Evolutionary conservation across 441 rosid genomes (phyloP), one percentile per base, ranked within the genome.

Genomic region (Breynia disticha): DNA sequence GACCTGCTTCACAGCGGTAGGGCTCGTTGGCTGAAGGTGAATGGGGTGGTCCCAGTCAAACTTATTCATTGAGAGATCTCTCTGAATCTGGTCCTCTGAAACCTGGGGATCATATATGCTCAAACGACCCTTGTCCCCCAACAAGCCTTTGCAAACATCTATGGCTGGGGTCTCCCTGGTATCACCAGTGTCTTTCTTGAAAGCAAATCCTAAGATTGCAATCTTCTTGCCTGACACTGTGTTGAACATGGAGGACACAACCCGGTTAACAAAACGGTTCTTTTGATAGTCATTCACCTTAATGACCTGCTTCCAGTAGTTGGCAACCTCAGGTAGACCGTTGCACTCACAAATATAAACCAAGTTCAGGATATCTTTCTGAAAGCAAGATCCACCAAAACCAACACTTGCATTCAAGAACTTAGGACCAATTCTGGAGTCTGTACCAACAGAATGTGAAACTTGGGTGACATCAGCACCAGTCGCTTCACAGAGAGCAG

Each of bases 91-190:
- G 24, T 87, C 96, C 67, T 82, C 83, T 0, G 87, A 73, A 42
- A 87, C 96, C 70, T 87, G 96, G 11, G 94, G 90, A 52, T 87
- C 94, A 43, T 84, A 87, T 38, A 84, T 81, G 80, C 94, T 82
- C 70, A 87, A 43, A 52, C 49, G 68, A 18, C 94, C 96, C 59
- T 78, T 87, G 76, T 87, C 94, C 2, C 90, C 88, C 69, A 84
- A 58, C 59, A 87, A 67, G 18, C 96, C 96, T 66, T 84, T 79
- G 82, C 90, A 84, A 47, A 87, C 94, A 55, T 85, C 94, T 19
- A 84, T 87, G 56, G 90, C 90, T 1, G 93, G 90, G 5, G 93
- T 87, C 74, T 86, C 91, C 49, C 95, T 63, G 0, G 95, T 86
- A 71, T 86, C 95, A 12, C 95, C 95, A 0, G 91, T 86, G 63